Evolutionary conservation across 352 stramenopile genomes (phyloP).

Genomic region (Blastocystis sp.): DNA sequence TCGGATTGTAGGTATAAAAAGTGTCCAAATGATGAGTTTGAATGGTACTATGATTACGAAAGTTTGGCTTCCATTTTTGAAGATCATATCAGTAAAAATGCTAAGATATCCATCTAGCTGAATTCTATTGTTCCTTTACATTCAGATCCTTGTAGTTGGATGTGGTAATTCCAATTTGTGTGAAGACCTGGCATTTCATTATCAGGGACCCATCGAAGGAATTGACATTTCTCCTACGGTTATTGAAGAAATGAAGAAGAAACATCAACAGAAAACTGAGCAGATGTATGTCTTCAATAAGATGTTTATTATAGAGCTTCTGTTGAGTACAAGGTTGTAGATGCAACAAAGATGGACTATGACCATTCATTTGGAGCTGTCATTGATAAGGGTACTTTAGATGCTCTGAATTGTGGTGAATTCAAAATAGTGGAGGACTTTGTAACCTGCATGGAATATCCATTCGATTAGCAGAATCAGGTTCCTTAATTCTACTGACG

Average conservation of each 20-base stretch:
- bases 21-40: conserved; percentile 38
- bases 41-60: conserved; percentile 61
- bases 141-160: conserved; percentile 43
- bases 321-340: conserved; percentile 32
- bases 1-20: conserved; percentile 34
- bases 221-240: conserved; percentile 59
- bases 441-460: conserved; percentile 57
- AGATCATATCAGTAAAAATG: conserved; percentile 20
- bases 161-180: conserved; percentile 53
- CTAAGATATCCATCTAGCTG: conserved; percentile 23
- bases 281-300: not conserved
- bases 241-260: conserved; percentile 48
- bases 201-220: conserved; percentile 41
- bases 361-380: conserved; percentile 23
- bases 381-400: conserved; percentile 50
- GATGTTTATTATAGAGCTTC: conserved; percentile 3
- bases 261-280: conserved; percentile 1
- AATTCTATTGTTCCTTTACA: not conserved
- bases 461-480: not conserved
- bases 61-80: conserved; percentile 37
- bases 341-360: conserved; percentile 37
- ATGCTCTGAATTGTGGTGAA: conserved; percentile 43
- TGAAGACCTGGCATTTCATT: conserved; percentile 44
- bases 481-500: conserved; percentile 11
- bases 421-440: conserved; percentile 32